A percentile compares a stretch with the other conserved stretches of the same genome.
Conservation (phyloP, 2,329 filamentous ascomycete species). For the Hyphodiscus sp. region DNA sequence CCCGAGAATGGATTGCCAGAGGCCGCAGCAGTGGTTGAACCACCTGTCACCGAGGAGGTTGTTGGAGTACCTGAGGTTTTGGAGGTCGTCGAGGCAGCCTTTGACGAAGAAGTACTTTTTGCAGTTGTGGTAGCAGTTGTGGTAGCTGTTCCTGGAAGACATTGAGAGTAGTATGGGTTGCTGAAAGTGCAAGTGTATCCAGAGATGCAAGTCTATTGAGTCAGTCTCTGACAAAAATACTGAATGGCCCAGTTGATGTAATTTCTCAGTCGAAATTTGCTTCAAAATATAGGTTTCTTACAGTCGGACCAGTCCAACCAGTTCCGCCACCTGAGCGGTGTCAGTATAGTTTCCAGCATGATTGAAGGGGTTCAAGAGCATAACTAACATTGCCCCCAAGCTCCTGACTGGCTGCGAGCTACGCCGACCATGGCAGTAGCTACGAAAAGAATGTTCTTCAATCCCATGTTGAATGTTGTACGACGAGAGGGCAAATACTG, state of each 20-base stretch:
- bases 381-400: slow-evolving; percentile 26
- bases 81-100: slow-evolving; percentile 4
- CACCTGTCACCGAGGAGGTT: slow-evolving; percentile 6
- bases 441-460: slow-evolving; percentile 23
- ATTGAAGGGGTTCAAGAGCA: not conserved
- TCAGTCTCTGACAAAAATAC: not conserved
- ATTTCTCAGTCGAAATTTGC: not conserved
- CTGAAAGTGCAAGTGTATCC: slow-evolving; percentile 22
- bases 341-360: not conserved
- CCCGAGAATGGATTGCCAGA: slow-evolving; percentile 47
- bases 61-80: slow-evolving; percentile 10
- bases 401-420: slow-evolving; percentile 21
- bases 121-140: slow-evolving; percentile 15
- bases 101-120: slow-evolving; percentile 4
- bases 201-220: slow-evolving; percentile 20
- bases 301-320: slow-evolving; percentile 20
- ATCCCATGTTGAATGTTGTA: slow-evolving; percentile 18
- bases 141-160: slow-evolving; percentile 21
- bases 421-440: slow-evolving; percentile 28
- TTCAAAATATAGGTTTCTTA: not conserved
- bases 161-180: slow-evolving; percentile 27
- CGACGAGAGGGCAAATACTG: not conserved
- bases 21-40: slow-evolving; percentile 29
- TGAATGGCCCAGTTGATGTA: not conserved
- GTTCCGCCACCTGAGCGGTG: slow-evolving; percentile 22